phyloP scores from a whole-genome alignment of 2,329 filamentous ascomycete species.

The Aspergillus novoparasiticus region DNA sequence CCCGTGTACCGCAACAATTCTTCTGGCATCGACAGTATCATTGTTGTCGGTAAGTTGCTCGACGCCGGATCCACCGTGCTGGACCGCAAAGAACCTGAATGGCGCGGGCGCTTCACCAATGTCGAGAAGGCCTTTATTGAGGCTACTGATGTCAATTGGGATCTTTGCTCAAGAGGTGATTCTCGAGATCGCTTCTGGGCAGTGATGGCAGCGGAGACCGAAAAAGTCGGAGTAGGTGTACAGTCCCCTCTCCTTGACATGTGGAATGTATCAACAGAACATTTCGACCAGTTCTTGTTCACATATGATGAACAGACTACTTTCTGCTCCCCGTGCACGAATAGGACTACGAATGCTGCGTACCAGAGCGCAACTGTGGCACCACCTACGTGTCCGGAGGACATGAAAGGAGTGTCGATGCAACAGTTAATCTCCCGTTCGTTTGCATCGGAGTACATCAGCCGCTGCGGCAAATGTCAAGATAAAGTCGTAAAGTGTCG shows the following conservation, averaged over 20 bases:
- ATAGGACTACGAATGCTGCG: not conserved
- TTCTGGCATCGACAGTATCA: constrained; percentile 33
- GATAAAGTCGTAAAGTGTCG: constrained; percentile 22
- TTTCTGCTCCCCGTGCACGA: constrained; percentile 5
- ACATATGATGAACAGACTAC: constrained; percentile 14
- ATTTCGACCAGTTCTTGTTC: constrained; percentile 33
- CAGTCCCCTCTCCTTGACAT: constrained; percentile 19
- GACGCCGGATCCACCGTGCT: constrained; percentile 38
- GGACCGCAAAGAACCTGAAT: constrained; percentile 26
- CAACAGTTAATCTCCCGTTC: not conserved
- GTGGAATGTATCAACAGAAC: constrained; percentile 28
- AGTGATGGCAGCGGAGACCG: constrained; percentile 3
- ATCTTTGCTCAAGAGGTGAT: constrained; percentile 21
- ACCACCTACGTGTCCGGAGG: not conserved
- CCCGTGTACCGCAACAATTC: constrained; percentile 30
- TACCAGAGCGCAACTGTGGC: not conserved
- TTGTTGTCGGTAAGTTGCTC: constrained; percentile 40
- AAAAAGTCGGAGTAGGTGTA: constrained; percentile 12
- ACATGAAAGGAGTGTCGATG: not conserved
- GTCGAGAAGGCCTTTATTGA: constrained; percentile 31
- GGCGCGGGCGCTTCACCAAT: constrained; percentile 18
- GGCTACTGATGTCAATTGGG: constrained; percentile 32
- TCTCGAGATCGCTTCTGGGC: constrained; percentile 25
- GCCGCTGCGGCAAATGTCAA: not conserved
- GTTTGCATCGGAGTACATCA: not conserved